These are phyloP conservation scores for Fusarium sp. DNA, from an alignment of 2,329 filamentous ascomycete genomes.

Conservation along the genomic window DNA sequence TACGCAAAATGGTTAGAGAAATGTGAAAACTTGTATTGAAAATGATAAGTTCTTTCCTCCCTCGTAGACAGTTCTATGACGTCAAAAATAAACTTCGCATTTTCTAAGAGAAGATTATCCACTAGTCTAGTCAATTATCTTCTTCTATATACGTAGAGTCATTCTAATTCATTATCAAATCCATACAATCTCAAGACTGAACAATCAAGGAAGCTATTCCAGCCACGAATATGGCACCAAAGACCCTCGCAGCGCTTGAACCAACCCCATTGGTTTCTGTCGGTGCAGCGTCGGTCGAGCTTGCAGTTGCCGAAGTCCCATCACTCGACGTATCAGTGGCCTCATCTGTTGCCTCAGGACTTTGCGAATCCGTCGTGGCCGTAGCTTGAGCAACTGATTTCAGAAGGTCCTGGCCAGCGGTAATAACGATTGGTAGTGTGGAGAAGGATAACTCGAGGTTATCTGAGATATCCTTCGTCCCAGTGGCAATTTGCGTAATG, in stretches of 20 bases:
- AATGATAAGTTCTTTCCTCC: too few species aligned
- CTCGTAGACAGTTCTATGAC: too few species aligned
- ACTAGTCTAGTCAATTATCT: too few species aligned
- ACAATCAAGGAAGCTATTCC: background rate
- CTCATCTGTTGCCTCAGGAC: background rate
- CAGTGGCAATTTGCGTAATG: background rate
- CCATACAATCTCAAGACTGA: background rate
- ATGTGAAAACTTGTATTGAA: too few species aligned
- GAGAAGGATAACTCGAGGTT: background rate
- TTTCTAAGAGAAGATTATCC: too few species aligned
- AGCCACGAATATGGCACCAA: background rate
- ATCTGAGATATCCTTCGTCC: background rate
- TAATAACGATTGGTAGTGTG: conserved; percentile 1
- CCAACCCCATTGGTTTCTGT: background rate
- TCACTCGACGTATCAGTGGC: background rate
- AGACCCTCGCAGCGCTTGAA: background rate
- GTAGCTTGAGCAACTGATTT: background rate
- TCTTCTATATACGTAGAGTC: too few species aligned
- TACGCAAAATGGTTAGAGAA: too few species aligned
- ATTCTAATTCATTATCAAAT: too few species aligned
- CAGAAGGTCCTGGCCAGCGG: conserved; percentile 6
- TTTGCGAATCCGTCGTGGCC: background rate
- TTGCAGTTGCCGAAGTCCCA: background rate
- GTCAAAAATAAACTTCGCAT: too few species aligned
- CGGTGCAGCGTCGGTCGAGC: background rate